These are phyloP conservation scores for Fusarium vanettenii DNA, from an alignment of 2,329 filamentous ascomycete genomes.

Conservation along the genomic window DNA sequence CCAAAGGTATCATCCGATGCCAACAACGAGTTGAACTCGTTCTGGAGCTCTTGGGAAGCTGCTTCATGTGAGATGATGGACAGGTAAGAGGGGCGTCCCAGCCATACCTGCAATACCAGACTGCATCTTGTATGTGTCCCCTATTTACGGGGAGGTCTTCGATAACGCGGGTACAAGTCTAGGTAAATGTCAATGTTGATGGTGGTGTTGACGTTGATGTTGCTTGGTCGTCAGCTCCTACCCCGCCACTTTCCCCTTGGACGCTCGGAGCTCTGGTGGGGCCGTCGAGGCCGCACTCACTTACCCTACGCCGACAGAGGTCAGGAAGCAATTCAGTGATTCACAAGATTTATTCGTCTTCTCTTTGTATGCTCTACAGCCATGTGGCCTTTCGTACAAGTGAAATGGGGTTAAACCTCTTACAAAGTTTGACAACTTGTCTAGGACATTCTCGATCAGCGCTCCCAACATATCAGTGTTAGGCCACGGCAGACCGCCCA, in stretches of 20 bases:
- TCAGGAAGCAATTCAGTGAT: neutral
- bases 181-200: neutral
- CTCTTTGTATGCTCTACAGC: neutral
- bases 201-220: slow-evolving; percentile 27
- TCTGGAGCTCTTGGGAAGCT: slow-evolving; percentile 83
- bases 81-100: neutral
- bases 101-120: slow-evolving; percentile 78
- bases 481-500: slow-evolving; percentile 3
- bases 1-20: slow-evolving; percentile 72
- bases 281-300: slow-evolving; percentile 13
- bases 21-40: slow-evolving; percentile 78
- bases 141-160: neutral
- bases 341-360: neutral
- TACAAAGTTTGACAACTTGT: neutral
- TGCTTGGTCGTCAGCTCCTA: slow-evolving; percentile 38
- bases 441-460: neutral
- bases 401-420: neutral
- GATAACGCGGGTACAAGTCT: neutral
- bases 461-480: neutral
- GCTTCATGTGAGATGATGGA: slow-evolving; percentile 20
- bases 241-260: slow-evolving; percentile 41
- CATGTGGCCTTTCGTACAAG: neutral
- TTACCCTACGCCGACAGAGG: slow-evolving; percentile 33
- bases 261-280: slow-evolving; percentile 36
- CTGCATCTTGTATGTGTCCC: slow-evolving; percentile 67